Conservation (phyloP, 768 basidiomycete genomes). For the Trametes villosa region DNA sequence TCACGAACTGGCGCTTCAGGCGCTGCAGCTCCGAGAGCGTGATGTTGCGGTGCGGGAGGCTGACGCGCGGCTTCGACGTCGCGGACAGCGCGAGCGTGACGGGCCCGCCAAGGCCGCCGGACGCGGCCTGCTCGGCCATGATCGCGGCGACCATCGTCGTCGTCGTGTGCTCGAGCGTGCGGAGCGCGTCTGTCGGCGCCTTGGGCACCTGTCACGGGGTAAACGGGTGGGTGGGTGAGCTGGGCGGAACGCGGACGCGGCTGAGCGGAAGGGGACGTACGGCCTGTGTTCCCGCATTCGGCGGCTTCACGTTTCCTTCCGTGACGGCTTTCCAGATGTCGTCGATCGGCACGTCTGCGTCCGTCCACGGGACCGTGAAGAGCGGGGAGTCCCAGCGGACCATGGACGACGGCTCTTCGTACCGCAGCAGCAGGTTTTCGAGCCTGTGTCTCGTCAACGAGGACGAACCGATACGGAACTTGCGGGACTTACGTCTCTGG, state of each 20-base stretch:
- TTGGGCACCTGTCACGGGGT: conserved; percentile 61
- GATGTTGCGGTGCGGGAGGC: conserved; percentile 69
- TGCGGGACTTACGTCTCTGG: conserved; percentile 64
- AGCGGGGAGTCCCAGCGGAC: conserved; percentile 99
- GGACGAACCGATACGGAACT: conserved; percentile 9
- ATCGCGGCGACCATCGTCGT: conserved; percentile 72
- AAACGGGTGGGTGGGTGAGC: not conserved
- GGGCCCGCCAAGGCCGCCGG: conserved; percentile 55
- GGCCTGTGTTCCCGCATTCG: conserved; percentile 80
- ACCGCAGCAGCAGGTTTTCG: conserved; percentile 85
- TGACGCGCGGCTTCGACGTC: conserved; percentile 50
- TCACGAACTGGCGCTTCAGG: conserved; percentile 89
- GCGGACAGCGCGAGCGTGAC: conserved; percentile 51
- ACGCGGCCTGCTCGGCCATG: conserved; percentile 62
- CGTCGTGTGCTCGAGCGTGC: conserved; percentile 81
- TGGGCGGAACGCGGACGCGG: not conserved
- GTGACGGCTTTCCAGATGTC: conserved; percentile 84
- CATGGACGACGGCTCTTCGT: conserved; percentile 97
- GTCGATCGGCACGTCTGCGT: conserved; percentile 63
- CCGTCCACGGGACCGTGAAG: conserved; percentile 81
- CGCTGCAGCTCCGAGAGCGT: conserved; percentile 90
- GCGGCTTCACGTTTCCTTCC: conserved; percentile 80
- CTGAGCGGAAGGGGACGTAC: conserved; percentile 46
- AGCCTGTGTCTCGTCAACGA: conserved; percentile 50
- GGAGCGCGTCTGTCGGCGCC: conserved; percentile 87